phyloP scores from a whole-genome alignment of 305 asterid genomes.

The Salvia sclarea region DNA sequence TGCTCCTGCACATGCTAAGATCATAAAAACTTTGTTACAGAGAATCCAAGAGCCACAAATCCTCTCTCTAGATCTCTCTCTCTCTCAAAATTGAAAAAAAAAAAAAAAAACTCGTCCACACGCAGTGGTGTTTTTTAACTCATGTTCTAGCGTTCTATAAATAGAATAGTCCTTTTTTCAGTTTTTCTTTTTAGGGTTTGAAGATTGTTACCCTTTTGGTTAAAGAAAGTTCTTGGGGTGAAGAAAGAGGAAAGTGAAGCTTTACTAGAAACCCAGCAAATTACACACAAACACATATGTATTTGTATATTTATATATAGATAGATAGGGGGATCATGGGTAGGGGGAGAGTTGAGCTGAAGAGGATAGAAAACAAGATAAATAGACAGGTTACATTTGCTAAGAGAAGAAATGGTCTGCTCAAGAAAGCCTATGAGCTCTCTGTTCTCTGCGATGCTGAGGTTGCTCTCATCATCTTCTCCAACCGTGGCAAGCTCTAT shows the following conservation, averaged over 20 bases:
- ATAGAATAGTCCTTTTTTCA: constrained; percentile 30
- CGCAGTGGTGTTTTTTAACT: constrained; percentile 7
- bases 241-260: constrained; percentile 36
- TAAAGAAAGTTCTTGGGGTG: constrained; percentile 34
- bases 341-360: constrained; percentile 90
- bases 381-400: constrained; percentile 91
- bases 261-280: neutral
- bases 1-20: constrained; percentile 36
- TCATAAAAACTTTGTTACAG: constrained; percentile 31
- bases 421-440: constrained; percentile 80
- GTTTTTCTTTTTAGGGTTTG: constrained; percentile 53
- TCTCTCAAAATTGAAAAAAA: neutral
- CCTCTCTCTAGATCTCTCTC: constrained; percentile 11
- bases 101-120: neutral
- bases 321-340: constrained; percentile 48
- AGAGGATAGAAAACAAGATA: constrained; percentile 91
- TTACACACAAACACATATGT: neutral
- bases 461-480: constrained; percentile 84
- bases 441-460: constrained; percentile 81
- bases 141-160: constrained; percentile 32
- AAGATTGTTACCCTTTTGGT: constrained; percentile 46
- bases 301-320: neutral
- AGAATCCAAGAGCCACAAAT: constrained; percentile 36
- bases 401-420: constrained; percentile 79
- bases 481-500: constrained; percentile 89